Evolutionary conservation across 1,139 yeast genomes (phyloP).

Genomic region (Yamadazyma mexicana): DNA sequence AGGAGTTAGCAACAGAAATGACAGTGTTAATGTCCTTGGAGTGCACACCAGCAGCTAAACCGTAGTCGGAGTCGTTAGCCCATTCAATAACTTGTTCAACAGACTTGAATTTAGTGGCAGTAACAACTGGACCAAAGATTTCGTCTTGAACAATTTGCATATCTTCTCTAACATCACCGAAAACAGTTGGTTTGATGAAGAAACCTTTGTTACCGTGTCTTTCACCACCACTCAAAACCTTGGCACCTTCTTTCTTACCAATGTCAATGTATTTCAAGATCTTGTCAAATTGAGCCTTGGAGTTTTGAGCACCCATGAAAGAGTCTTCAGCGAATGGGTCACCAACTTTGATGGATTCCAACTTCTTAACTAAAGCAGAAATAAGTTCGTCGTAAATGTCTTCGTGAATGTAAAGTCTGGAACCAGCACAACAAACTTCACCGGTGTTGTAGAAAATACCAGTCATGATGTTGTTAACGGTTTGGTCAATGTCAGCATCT

Average conservation of each 20-base stretch:
- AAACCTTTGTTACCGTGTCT: constrained; percentile 68
- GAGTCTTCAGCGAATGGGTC: constrained; percentile 71
- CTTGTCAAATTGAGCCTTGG: constrained; percentile 71
- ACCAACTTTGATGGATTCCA: constrained; percentile 63
- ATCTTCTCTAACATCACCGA: constrained; percentile 65
- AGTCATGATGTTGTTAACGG: constrained; percentile 59
- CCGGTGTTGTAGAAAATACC: constrained; percentile 75
- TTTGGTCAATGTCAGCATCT: constrained; percentile 66
- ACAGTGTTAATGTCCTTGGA: constrained; percentile 71
- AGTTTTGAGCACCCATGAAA: constrained; percentile 87
- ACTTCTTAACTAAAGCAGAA: constrained; percentile 48
- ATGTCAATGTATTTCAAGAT: constrained; percentile 69
- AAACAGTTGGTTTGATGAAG: constrained; percentile 78
- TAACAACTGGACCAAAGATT: constrained; percentile 85
- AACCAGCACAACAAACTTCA: constrained; percentile 88
- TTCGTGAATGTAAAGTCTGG: constrained; percentile 78
- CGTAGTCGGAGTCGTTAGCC: constrained; percentile 77
- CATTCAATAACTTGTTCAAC: constrained; percentile 66
- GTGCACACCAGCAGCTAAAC: constrained; percentile 83
- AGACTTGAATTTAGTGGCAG: constrained; percentile 70
- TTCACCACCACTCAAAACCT: constrained; percentile 74
- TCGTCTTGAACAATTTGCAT: constrained; percentile 77
- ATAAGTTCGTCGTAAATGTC: constrained; percentile 69
- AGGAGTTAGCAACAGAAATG: constrained; percentile 60
- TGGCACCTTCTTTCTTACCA: constrained; percentile 78